These are phyloP conservation scores for Exophiala sp. DNA, from an alignment of 2,329 filamentous ascomycete species.

Conservation along the genomic window DNA sequence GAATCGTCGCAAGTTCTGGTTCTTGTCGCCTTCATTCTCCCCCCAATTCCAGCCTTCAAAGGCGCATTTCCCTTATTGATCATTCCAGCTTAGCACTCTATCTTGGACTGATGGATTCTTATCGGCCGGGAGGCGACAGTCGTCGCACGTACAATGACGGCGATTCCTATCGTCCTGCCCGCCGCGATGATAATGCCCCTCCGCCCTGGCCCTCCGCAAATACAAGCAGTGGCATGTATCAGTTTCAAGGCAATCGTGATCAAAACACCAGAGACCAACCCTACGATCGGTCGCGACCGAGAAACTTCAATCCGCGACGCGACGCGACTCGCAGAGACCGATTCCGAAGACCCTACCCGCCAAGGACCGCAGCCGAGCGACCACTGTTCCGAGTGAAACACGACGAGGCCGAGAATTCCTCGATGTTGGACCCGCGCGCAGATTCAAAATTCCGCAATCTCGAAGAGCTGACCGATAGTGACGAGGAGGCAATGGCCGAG, in stretches of 20 bases:
- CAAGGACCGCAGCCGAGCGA: slow-evolving; percentile 14
- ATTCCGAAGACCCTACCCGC: slow-evolving; percentile 1
- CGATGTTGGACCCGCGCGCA: slow-evolving; percentile 7
- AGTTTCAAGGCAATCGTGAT: slow-evolving; percentile 19
- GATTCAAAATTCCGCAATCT: slow-evolving; percentile 29
- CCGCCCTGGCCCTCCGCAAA: slow-evolving; percentile 6
- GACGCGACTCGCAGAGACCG: slow-evolving; percentile 5
- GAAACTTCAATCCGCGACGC: slow-evolving; percentile 1
- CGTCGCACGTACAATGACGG: slow-evolving; percentile 1
- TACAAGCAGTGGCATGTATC: slow-evolving; percentile 15
- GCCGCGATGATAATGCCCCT: slow-evolving; percentile 3
- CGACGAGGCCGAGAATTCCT: slow-evolving; percentile 11
- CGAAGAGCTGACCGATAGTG: slow-evolving; percentile 41
- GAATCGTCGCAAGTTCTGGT: neutral
- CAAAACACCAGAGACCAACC: neutral
- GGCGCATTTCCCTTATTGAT: neutral
- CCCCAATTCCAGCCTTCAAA: neutral
- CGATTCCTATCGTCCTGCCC: slow-evolving; percentile 14
- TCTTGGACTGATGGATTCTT: slow-evolving; percentile 7
- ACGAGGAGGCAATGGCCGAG: slow-evolving; percentile 43
- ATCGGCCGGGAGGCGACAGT: slow-evolving; percentile 5
- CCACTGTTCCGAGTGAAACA: slow-evolving; percentile 20
- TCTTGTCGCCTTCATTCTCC: neutral
- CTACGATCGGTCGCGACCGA: slow-evolving; percentile 6
- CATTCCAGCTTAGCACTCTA: neutral